Conservation (phyloP, 2,329 filamentous ascomycete genomes). For the Claviceps arundinis region DNA sequence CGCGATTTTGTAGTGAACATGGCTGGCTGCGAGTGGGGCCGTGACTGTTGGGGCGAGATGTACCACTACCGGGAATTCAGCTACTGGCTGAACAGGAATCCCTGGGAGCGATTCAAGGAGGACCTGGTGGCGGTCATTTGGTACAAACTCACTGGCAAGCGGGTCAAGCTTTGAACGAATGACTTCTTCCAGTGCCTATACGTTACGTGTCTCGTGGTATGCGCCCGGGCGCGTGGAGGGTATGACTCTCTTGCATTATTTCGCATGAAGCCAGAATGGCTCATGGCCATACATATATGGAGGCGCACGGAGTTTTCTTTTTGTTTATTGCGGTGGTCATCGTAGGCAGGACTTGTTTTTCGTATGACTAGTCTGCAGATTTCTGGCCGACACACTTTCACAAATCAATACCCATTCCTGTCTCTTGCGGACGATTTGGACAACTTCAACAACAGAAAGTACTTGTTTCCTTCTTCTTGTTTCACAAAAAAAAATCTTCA, state of each 20-base stretch:
- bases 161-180: constrained; percentile 36
- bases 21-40: constrained; percentile 93
- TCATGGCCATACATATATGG: not conserved
- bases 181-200: not conserved
- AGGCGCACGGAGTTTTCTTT: not conserved
- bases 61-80: constrained; percentile 87
- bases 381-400: not conserved
- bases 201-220: too few species aligned
- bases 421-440: not conserved
- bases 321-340: not conserved
- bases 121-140: constrained; percentile 47
- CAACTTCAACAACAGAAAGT: not conserved
- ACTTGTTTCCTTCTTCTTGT: too few species aligned
- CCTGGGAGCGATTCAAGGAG: constrained; percentile 66
- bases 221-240: too few species aligned
- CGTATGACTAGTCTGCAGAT: not conserved
- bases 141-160: constrained; percentile 50
- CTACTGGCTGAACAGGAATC: constrained; percentile 73
- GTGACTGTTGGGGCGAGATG: constrained; percentile 97
- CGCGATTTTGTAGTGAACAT: constrained; percentile 95
- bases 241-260: not conserved
- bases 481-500: too few species aligned
- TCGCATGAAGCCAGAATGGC: not conserved
- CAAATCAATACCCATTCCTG: constrained; percentile 1
- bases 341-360: not conserved